Evolutionary conservation across 371 early-diverging fungal genomes (phyloP), one percentile per base, ranked within the genome.

Genomic region (Zychaea mexicana): DNA sequence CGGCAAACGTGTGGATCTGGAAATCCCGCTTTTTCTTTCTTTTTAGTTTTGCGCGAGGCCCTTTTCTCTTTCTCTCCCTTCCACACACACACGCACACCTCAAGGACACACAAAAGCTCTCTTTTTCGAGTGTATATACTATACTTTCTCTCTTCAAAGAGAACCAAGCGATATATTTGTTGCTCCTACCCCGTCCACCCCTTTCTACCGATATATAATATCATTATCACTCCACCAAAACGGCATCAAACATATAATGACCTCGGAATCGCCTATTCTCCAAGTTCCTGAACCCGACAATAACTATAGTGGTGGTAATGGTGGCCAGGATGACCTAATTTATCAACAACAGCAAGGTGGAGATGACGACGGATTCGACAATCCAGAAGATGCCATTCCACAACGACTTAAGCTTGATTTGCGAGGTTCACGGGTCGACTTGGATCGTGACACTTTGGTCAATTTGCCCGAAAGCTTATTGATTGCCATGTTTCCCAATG

Each of bases 401-500:
- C 74, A 85, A 27, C 84, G 78, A 22, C 69, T 91, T 15, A 73
- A 84, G 59, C 75, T 93, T 21, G 88, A 92, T 61, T 76, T 93
- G 22, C 86, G 92, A 61, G 92, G 92, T 3, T 85, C 83, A 22
- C 87, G 84, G 10, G 79, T 92, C 60, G 86, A 88, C 62, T 71
- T 93, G 19, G 89, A 89, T 72, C 82, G 92, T 64, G 91, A 93
- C 32, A 82, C 82, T 5, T 79, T 93, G 5, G 80, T 88, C 68
- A 87, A 84, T 67, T 72, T 93, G 28, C 93, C 93, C 9, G 92
- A 93, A 67, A 86, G 87, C 55, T 73, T 93, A 57, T 76, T 92
- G 53, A 87, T 88, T 74, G 90, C 89, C 68, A 93, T 93, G 93
- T 93, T 93, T 65, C 93, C 93, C 12, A 86, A 90, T 58, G 93